Conservation (phyloP, 768 basidiomycete species). For the Clitopilus hobsonii region DNA sequence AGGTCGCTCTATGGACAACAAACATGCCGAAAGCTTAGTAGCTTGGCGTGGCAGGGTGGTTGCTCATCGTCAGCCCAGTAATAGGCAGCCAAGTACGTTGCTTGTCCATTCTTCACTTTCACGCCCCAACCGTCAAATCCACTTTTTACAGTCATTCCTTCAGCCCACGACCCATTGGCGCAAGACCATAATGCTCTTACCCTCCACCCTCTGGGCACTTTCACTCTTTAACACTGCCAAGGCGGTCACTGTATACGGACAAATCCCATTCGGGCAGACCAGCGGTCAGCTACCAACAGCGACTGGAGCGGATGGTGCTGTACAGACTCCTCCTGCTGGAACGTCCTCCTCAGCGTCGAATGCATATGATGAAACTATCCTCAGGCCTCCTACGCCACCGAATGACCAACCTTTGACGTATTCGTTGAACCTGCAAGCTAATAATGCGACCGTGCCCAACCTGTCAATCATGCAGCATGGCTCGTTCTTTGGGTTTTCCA, state of each 20-base stretch:
- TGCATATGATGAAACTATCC: slow-evolving; percentile 44
- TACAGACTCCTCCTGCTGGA: slow-evolving; percentile 12
- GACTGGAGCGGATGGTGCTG: slow-evolving; percentile 9
- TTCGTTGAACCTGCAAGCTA: slow-evolving; percentile 33
- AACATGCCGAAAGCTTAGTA: not conserved
- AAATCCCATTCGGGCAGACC: slow-evolving; percentile 23
- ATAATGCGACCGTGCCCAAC: slow-evolving; percentile 24
- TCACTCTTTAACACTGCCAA: slow-evolving; percentile 1
- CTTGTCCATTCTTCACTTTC: not conserved
- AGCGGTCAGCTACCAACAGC: slow-evolving; percentile 3
- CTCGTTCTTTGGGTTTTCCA: slow-evolving; percentile 68
- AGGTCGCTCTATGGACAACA: not conserved
- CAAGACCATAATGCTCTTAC: not conserved
- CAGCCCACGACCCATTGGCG: not conserved
- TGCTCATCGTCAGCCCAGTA: not conserved
- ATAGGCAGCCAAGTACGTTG: not conserved
- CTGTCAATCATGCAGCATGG: slow-evolving; percentile 39
- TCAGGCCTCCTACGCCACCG: slow-evolving; percentile 48
- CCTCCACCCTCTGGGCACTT: not conserved
- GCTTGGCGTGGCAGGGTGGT: not conserved
- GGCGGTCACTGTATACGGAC: slow-evolving; percentile 28
- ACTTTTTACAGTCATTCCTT: not conserved
- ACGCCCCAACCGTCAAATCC: not conserved
- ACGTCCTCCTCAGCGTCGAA: slow-evolving; percentile 6
- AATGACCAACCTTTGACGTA: slow-evolving; percentile 39